Conservation (phyloP, 2,329 filamentous ascomycete genomes). For the Alternaria sp. region DNA sequence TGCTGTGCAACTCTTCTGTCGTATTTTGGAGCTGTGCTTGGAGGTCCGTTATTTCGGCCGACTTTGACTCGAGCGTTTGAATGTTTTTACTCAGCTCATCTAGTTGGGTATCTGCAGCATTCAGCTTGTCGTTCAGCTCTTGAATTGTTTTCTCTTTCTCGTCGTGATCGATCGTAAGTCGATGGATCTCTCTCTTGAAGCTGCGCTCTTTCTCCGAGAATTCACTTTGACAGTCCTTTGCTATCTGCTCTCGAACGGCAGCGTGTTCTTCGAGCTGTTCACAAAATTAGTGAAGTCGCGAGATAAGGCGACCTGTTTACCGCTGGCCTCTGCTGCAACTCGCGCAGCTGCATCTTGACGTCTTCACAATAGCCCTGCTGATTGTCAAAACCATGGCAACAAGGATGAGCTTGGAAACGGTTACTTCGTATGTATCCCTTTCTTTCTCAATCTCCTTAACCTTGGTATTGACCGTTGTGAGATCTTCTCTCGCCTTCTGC, state of each 20-base stretch:
- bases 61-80: conserved; percentile 1
- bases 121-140: conserved; percentile 12
- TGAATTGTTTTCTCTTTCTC: conserved; percentile 20
- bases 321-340: background rate
- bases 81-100: conserved; percentile 13
- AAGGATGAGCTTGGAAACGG: background rate
- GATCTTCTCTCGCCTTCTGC: conserved; percentile 16
- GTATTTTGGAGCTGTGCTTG: conserved; percentile 19
- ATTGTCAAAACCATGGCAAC: background rate
- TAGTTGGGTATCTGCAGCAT: conserved; percentile 12
- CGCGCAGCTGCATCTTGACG: conserved; percentile 5
- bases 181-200: conserved; percentile 24
- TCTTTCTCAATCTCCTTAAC: conserved; percentile 14
- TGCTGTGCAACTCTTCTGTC: conserved; percentile 9
- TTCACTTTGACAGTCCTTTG: conserved; percentile 12
- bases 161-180: conserved; percentile 19
- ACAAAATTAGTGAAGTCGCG: background rate
- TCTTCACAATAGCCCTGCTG: background rate
- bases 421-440: conserved; percentile 11
- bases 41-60: conserved; percentile 16
- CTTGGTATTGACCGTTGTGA: conserved; percentile 10
- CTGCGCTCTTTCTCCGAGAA: conserved; percentile 23
- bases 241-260: conserved; percentile 8
- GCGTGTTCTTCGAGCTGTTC: conserved; percentile 2
- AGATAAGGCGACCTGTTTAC: background rate